Percentiles rank a stretch among this genome's conserved stretches.
These are phyloP conservation scores for Fusarium irregulare DNA, from an alignment of 2,329 filamentous ascomycete species.

Conservation along the genomic window DNA sequence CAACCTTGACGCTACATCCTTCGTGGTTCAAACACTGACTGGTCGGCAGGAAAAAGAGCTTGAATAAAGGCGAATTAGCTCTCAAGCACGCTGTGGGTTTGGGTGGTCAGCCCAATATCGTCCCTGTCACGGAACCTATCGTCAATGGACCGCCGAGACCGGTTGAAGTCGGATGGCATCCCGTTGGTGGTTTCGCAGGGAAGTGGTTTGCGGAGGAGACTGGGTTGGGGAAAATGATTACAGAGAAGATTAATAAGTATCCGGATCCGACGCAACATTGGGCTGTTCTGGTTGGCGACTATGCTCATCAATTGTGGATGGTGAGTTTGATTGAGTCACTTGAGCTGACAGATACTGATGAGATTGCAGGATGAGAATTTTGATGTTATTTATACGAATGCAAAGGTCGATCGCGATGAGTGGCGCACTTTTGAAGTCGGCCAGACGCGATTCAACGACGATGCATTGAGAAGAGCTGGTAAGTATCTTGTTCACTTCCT, in stretches of 20 bases:
- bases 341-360: not conserved
- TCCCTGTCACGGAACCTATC: constrained; percentile 46
- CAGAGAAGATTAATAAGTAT: constrained; percentile 63
- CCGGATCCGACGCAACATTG: constrained; percentile 71
- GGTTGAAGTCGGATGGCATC: constrained; percentile 69
- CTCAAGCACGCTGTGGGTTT: constrained; percentile 52
- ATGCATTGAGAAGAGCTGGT: constrained; percentile 62
- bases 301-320: constrained; percentile 70
- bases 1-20: not conserved
- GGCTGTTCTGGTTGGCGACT: constrained; percentile 68
- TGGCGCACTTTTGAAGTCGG: constrained; percentile 65
- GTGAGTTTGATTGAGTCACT: constrained; percentile 45
- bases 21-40: constrained; percentile 3
- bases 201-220: constrained; percentile 70
- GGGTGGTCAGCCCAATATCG: constrained; percentile 48
- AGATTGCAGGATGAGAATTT: constrained; percentile 61
- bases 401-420: constrained; percentile 56
- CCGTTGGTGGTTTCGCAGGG: constrained; percentile 65
- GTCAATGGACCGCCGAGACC: constrained; percentile 48
- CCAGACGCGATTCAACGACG: constrained; percentile 65
- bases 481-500: constrained; percentile 18
- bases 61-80: constrained; percentile 51
- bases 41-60: constrained; percentile 45
- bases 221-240: constrained; percentile 66
- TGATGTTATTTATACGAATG: constrained; percentile 68